These are phyloP conservation scores for Lichina pygmaea DNA, from an alignment of 495 filamentous ascomycete species.

Conservation along the genomic window DNA sequence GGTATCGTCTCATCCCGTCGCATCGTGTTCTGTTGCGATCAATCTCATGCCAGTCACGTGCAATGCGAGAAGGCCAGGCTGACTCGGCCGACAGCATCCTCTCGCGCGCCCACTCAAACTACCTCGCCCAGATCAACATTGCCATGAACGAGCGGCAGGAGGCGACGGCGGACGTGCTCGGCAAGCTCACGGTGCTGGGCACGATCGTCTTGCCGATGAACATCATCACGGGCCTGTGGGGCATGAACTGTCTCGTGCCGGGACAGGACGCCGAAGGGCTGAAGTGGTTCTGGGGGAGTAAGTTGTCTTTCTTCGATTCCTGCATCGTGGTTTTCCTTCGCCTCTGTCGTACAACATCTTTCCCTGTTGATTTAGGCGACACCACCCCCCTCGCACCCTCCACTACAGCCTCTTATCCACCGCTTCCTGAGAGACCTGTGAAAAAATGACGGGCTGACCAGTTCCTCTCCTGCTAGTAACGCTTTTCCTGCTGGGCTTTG, in stretches of 20 bases:
- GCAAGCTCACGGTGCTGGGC: conserved; percentile 82
- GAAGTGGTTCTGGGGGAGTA: conserved; percentile 37
- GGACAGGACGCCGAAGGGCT: conserved; percentile 46
- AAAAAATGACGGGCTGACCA: conserved; percentile 29
- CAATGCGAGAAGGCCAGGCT: neutral
- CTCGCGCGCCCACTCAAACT: conserved; percentile 80
- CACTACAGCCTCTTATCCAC: neutral
- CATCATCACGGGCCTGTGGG: conserved; percentile 94
- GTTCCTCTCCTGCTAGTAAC: conserved; percentile 26
- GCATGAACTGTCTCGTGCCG: conserved; percentile 94
- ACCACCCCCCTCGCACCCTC: too few species aligned
- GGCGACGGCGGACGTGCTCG: conserved; percentile 77
- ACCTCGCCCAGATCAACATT: conserved; percentile 85
- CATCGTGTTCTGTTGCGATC: conserved; percentile 3
- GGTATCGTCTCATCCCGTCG: conserved; percentile 21
- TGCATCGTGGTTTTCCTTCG: neutral
- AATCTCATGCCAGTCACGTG: neutral
- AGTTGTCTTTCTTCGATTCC: conserved; percentile 3
- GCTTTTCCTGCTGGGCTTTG: conserved; percentile 48
- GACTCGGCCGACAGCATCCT: conserved; percentile 31
- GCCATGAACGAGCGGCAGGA: conserved; percentile 94
- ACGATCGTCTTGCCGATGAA: conserved; percentile 97
- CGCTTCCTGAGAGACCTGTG: conserved; percentile 5
- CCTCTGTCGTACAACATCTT: neutral
- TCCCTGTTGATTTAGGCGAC: too few species aligned